phyloP scores from a whole-genome alignment of 1,284 basidiomycete genomes.

The Sanguinoderma infundibulare region DNA sequence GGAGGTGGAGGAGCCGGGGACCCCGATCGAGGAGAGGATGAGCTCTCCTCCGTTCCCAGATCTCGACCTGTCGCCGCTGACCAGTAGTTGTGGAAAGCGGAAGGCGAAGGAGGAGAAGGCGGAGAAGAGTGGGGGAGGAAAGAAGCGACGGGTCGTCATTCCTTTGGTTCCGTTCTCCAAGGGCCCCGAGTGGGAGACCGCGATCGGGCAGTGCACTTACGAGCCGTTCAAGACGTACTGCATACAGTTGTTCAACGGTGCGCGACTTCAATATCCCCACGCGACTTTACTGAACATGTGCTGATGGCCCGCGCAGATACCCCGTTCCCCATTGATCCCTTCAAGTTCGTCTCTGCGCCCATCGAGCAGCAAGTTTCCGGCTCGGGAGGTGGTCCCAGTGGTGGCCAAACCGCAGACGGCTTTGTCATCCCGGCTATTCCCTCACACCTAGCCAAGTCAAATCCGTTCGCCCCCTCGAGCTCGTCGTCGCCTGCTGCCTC shows the following conservation, averaged over 20 bases:
- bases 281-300: background rate
- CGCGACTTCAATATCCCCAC: constrained; percentile 32
- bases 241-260: constrained; percentile 82
- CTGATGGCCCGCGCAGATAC: constrained; percentile 55
- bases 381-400: constrained; percentile 22
- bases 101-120: constrained; percentile 29
- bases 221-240: constrained; percentile 70
- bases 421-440: constrained; percentile 47
- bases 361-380: constrained; percentile 37
- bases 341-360: constrained; percentile 66
- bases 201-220: constrained; percentile 62
- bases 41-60: constrained; percentile 39
- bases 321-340: constrained; percentile 76
- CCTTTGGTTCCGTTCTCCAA: constrained; percentile 78
- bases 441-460: constrained; percentile 25
- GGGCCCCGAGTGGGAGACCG: constrained; percentile 77
- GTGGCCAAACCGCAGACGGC: constrained; percentile 18
- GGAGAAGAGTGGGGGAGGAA: constrained; percentile 31
- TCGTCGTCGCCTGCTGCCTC: constrained; percentile 10
- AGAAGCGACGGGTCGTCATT: constrained; percentile 75
- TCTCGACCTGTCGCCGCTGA: constrained; percentile 40
- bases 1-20: constrained; percentile 52
- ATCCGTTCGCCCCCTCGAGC: background rate
- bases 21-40: constrained; percentile 45
- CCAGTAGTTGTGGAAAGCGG: constrained; percentile 58